A percentile compares a stretch with the other conserved stretches of the same genome.
These are phyloP conservation scores for Syzygium syzygioides DNA, from an alignment of 441 rosid genomes.

Conservation along the genomic window DNA sequence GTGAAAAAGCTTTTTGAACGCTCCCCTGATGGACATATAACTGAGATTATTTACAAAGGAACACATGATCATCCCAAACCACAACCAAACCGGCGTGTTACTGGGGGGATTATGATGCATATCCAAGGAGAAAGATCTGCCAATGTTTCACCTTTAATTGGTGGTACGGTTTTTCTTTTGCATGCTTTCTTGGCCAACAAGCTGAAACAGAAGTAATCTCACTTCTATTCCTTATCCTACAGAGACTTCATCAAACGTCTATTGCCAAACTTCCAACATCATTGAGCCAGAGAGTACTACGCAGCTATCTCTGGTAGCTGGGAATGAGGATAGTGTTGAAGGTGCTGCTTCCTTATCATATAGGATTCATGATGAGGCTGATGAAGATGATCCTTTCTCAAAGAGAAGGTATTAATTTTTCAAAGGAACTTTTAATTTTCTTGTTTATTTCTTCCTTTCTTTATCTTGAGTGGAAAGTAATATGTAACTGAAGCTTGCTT, in stretches of 20 bases:
- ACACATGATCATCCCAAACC: conserved; percentile 97
- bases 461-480: conserved; percentile 4
- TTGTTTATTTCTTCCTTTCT: not conserved
- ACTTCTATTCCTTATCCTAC: conserved; percentile 7
- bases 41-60: conserved; percentile 92
- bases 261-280: conserved; percentile 37
- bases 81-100: conserved; percentile 68
- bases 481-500: conserved; percentile 10
- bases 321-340: conserved; percentile 51
- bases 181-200: not conserved
- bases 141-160: conserved; percentile 34
- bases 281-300: conserved; percentile 42
- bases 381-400: conserved; percentile 70
- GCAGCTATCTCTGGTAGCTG: conserved; percentile 48
- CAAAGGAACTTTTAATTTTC: not conserved
- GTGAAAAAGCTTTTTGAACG: conserved; percentile 95
- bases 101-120: conserved; percentile 49
- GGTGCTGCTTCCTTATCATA: conserved; percentile 14
- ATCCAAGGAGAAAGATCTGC: conserved; percentile 68
- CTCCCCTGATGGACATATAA: conserved; percentile 81
- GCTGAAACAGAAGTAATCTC: not conserved
- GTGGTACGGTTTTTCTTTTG: conserved; percentile 39
- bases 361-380: conserved; percentile 34
- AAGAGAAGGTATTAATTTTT: conserved; percentile 60
- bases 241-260: conserved; percentile 53